Evolutionary conservation across 83 land plant species (phyloP).

Genomic region (Diphasiastrum complanatum): DNA sequence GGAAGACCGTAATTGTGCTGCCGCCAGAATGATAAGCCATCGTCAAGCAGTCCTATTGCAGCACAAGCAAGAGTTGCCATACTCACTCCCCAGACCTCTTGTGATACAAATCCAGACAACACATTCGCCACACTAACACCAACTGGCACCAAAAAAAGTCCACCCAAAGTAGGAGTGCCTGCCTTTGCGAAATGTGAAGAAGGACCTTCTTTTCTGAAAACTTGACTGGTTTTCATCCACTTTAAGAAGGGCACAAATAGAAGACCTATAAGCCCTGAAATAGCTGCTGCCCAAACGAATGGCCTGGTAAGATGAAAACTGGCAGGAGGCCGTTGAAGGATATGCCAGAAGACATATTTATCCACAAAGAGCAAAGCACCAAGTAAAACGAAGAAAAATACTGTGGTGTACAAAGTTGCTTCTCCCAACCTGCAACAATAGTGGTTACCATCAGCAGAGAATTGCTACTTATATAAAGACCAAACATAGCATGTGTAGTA

Average conservation of each 20-base stretch:
- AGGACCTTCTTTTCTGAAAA: conserved; percentile 52
- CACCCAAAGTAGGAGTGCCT: conserved; percentile 92
- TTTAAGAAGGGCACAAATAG: conserved; percentile 55
- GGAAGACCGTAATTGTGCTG: conserved; percentile 64
- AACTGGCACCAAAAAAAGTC: conserved; percentile 73
- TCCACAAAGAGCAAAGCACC: conserved; percentile 47
- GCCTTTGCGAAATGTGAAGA: conserved; percentile 38
- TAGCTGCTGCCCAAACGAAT: conserved; percentile 47
- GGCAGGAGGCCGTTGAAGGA: conserved; percentile 49
- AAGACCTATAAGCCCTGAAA: conserved; percentile 48
- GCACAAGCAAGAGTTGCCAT: conserved; percentile 57
- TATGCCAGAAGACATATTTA: conserved; percentile 48
- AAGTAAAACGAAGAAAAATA: conserved; percentile 25
- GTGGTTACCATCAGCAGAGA: too few species aligned
- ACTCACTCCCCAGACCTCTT: conserved; percentile 47
- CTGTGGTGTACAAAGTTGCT: conserved; percentile 39
- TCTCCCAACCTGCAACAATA: conserved; percentile 35
- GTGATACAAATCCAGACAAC: conserved; percentile 38
- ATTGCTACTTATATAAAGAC: too few species aligned
- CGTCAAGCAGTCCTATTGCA: conserved; percentile 75
- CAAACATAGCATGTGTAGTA: too few species aligned
- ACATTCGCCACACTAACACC: conserved; percentile 54
- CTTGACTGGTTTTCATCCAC: conserved; percentile 46
- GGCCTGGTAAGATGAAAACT: conserved; percentile 57
- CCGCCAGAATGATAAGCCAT: conserved; percentile 41